Evolutionary conservation across 2,329 filamentous ascomycete species (phyloP).

Genomic region (Botrytis pseudocinerea): DNA sequence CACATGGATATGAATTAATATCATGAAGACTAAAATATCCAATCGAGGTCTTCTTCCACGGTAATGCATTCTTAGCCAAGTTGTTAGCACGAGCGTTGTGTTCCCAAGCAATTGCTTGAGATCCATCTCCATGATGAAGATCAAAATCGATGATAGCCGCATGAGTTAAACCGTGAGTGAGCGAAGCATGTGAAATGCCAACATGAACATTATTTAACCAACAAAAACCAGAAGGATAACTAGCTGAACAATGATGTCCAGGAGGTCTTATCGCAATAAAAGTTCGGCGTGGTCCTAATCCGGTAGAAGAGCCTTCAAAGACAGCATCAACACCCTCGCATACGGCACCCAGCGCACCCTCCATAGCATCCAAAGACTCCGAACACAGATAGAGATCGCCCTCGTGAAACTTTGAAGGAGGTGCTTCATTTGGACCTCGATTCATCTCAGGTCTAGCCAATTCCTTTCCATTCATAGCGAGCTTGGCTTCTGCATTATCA

Average conservation of each 20-base stretch:
- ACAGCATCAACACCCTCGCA: slow-evolving; percentile 90
- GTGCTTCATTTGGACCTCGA: slow-evolving; percentile 48
- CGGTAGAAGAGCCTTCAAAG: slow-evolving; percentile 55
- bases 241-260: slow-evolving; percentile 90
- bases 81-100: slow-evolving; percentile 72
- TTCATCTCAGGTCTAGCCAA: slow-evolving; percentile 67
- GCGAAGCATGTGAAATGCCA: slow-evolving; percentile 86
- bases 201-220: slow-evolving; percentile 99
- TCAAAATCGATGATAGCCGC: slow-evolving; percentile 70
- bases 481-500: slow-evolving; percentile 71
- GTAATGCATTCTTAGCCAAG: slow-evolving; percentile 67
- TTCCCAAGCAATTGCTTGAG: slow-evolving; percentile 88
- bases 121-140: slow-evolving; percentile 92
- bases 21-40: slow-evolving; percentile 97
- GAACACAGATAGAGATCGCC: slow-evolving; percentile 89
- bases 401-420: slow-evolving; percentile 66
- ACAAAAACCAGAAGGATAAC: slow-evolving; percentile 91
- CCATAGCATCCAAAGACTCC: slow-evolving; percentile 82
- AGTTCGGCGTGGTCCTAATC: slow-evolving; percentile 66
- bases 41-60: slow-evolving; percentile 81
- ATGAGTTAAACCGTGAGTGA: slow-evolving; percentile 84
- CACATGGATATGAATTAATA: slow-evolving; percentile 97
- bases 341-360: slow-evolving; percentile 88
- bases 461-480: slow-evolving; percentile 77
- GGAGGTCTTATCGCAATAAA: slow-evolving; percentile 93